Evolutionary conservation across 1,284 basidiomycete genomes (phyloP).

Genomic region (Neotropicomus parvogracilis): DNA sequence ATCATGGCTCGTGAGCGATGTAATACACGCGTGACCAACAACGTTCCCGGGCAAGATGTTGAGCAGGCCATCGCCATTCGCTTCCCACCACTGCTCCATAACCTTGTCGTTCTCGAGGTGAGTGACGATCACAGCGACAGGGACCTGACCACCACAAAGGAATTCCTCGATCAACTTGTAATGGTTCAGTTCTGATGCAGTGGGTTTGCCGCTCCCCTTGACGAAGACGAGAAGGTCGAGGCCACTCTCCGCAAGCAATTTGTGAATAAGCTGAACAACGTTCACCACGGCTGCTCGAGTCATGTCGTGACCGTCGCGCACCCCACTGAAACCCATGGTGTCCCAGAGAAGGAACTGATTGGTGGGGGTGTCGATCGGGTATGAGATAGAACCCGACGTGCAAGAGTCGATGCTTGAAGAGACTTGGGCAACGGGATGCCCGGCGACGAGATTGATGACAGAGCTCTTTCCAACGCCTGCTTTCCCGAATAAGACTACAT

Average conservation of each 20-base stretch:
- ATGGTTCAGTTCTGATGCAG: conserved; percentile 12
- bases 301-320: neutral
- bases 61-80: neutral
- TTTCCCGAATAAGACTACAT: too few relatives aligned
- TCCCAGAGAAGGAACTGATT: conserved; percentile 28
- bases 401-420: neutral
- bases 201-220: conserved; percentile 26
- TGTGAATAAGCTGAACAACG: neutral
- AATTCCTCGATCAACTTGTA: conserved; percentile 28
- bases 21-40: conserved; percentile 17
- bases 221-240: conserved; percentile 33
- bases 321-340: conserved; percentile 18
- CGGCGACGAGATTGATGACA: conserved; percentile 21
- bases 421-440: neutral
- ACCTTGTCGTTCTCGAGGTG: neutral
- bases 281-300: neutral
- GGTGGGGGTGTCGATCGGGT: neutral
- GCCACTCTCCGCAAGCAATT: conserved; percentile 7
- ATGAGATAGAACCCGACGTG: conserved; percentile 1
- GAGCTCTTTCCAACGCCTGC: conserved; percentile 17
- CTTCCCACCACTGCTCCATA: conserved; percentile 11
- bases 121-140: conserved; percentile 32
- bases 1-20: conserved; percentile 1
- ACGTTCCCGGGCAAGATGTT: neutral
- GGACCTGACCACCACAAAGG: conserved; percentile 28